phyloP scores from a whole-genome alignment of 2,329 filamentous ascomycete species.

The Alternaria rosae region DNA sequence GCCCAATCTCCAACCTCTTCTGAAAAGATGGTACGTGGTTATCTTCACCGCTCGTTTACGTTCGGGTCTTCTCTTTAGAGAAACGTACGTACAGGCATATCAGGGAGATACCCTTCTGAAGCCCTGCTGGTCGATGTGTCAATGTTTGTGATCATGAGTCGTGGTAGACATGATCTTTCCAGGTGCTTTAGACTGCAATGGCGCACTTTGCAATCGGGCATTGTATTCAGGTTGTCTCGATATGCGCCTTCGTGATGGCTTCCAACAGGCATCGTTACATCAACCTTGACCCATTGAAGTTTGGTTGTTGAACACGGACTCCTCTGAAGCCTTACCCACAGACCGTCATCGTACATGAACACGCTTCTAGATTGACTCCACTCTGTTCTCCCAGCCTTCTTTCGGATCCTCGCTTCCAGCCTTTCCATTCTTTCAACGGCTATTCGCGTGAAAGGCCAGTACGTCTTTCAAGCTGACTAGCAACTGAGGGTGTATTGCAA shows the following conservation, averaged over 20 bases:
- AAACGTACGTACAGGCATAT: neutral
- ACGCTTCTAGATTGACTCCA: slow-evolving; percentile 5
- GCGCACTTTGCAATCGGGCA: neutral
- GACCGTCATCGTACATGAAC: slow-evolving; percentile 7
- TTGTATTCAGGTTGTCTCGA: neutral
- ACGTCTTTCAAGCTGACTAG: neutral
- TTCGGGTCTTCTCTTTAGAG: neutral
- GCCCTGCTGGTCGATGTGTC: neutral
- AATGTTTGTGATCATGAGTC: neutral
- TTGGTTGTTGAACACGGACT: neutral
- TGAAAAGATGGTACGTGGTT: neutral
- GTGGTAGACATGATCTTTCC: neutral
- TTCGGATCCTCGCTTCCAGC: neutral
- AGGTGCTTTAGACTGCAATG: neutral
- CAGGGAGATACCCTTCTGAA: neutral
- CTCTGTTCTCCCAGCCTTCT: neutral
- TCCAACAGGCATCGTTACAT: neutral
- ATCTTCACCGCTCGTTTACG: neutral
- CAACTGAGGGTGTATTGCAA: neutral
- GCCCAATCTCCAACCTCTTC: neutral
- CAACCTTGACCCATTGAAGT: neutral
- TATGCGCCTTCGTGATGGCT: neutral
- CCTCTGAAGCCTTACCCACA: slow-evolving; percentile 1
- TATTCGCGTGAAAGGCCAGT: neutral
- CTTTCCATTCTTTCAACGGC: neutral